Evolutionary conservation across 1,284 basidiomycete species (phyloP).

Genomic region (Sanghuangporus sanghuang): DNA sequence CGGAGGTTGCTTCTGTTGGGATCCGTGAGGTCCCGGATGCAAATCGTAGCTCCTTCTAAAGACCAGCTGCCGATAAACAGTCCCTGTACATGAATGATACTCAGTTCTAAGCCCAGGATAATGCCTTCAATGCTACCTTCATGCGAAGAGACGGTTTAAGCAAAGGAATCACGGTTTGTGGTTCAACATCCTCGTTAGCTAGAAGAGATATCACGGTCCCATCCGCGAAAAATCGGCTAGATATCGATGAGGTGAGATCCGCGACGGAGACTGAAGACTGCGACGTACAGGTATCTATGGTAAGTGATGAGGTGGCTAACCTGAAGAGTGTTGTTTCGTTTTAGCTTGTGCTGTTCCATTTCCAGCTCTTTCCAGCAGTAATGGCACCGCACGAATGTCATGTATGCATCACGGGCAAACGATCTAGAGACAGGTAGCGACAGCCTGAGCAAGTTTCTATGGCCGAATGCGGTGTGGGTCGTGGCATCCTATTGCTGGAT

Average conservation of each 20-base stretch:
- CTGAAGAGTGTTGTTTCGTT: constrained; percentile 28
- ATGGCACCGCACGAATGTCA: too few relatives aligned
- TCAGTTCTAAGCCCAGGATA: constrained; percentile 2
- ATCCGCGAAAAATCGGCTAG: constrained; percentile 83
- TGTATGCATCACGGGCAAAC: too few relatives aligned
- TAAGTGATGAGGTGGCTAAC: constrained; percentile 74
- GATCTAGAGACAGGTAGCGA: too few relatives aligned
- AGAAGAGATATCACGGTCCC: constrained; percentile 84
- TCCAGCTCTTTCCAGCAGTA: not conserved
- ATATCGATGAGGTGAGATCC: constrained; percentile 9
- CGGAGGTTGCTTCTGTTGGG: constrained; percentile 40
- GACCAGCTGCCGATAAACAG: constrained; percentile 66
- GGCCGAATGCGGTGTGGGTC: too few relatives aligned
- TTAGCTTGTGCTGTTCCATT: not conserved
- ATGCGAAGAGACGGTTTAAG: constrained; percentile 73
- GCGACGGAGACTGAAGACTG: not conserved
- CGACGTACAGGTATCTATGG: constrained; percentile 72
- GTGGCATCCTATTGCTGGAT: too few relatives aligned
- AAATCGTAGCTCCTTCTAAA: constrained; percentile 52
- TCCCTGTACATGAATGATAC: constrained; percentile 47
- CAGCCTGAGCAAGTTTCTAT: too few relatives aligned
- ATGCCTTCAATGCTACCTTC: constrained; percentile 51
- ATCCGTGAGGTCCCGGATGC: constrained; percentile 61
- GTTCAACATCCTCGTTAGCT: constrained; percentile 74
- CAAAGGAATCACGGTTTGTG: constrained; percentile 71